Evolutionary conservation across 2,329 filamentous ascomycete genomes (phyloP).

Genomic region (Passalora sequoiae): DNA sequence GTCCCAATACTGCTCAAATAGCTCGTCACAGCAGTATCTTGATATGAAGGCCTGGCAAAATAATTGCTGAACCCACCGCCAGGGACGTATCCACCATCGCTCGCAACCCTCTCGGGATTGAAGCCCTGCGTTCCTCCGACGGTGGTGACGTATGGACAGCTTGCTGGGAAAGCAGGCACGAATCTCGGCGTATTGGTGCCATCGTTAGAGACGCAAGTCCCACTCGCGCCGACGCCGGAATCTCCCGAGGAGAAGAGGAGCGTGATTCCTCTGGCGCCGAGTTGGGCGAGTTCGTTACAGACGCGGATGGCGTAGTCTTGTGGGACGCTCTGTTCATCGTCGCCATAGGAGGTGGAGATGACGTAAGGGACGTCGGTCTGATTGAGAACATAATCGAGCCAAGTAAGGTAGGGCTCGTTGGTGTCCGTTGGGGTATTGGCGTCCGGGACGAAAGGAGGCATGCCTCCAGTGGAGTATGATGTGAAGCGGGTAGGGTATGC

Average conservation of each 20-base stretch:
- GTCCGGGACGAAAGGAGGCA: slow-evolving; percentile 45
- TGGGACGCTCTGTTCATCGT: slow-evolving; percentile 60
- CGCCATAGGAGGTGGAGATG: slow-evolving; percentile 61
- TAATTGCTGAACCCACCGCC: slow-evolving; percentile 43
- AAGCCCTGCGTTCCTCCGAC: slow-evolving; percentile 41
- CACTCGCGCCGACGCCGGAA: slow-evolving; percentile 46
- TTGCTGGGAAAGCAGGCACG: slow-evolving; percentile 43
- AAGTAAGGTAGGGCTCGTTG: slow-evolving; percentile 64
- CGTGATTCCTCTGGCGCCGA: slow-evolving; percentile 60
- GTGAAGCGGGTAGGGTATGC: slow-evolving; percentile 46
- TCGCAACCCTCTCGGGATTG: slow-evolving; percentile 39
- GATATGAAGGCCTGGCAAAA: slow-evolving; percentile 41
- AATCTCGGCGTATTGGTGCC: slow-evolving; percentile 43
- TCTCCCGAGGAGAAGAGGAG: slow-evolving; percentile 61
- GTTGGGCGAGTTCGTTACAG: slow-evolving; percentile 59
- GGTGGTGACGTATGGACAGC: slow-evolving; percentile 45
- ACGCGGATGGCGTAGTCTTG: slow-evolving; percentile 54
- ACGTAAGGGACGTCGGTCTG: slow-evolving; percentile 54
- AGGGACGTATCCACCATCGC: slow-evolving; percentile 39
- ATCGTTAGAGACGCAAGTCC: slow-evolving; percentile 43
- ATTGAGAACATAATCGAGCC: slow-evolving; percentile 55
- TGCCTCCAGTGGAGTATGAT: slow-evolving; percentile 56
- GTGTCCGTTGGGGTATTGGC: slow-evolving; percentile 42
- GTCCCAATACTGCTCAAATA: slow-evolving; percentile 40
- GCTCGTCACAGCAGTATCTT: slow-evolving; percentile 37